Base-by-base conservation (phyloP, 202 grass and related monocot genomes). In the Carex sylvatica region DNA sequence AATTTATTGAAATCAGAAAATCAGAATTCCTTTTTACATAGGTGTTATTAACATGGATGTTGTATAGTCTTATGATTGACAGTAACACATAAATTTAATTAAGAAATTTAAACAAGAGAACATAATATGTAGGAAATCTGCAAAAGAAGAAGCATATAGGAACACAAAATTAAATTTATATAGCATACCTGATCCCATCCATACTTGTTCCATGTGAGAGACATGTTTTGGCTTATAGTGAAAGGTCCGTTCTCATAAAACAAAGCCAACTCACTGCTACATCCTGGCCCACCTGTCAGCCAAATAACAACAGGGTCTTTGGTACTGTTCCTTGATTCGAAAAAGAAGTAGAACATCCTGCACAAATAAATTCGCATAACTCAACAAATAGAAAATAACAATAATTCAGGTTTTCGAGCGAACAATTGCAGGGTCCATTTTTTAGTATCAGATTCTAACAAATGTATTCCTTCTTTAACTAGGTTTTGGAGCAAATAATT, bases 171-270 rank as follows among this genome's bases (percentile, higher is more conserved):
- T 62, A 61, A 19, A 31, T 81, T 74, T 63, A 46, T 44, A 22
- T 19, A 59, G 53, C 53, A 20, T 89, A 94, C 91, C 94, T 97
- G 66, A 73, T 97, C 94, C 94, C 94, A 97, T 35, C 94, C 94
- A 46, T 90, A 97, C 35, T 97, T 69, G 49, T 97, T 97, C 94
- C 94, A 97, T 28, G 84, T 68, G 4, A 97, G 94, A 9, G 94
- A 94, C 80, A 97, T 22, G 73, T 94, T 91, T 83, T 91, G 83
- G 0, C 86, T 84, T 38, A 97, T 89, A 53, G 81, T 72, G 74
- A 97, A 94, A 47, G 92, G 94, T 0, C 94, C 94, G 42, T 97
- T 97, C 87, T 97, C 91, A 85, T 97, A 97, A 83, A 97, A 97
- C 62, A 97, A 88, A 54, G 94, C 94, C 58, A 94, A 86, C 83